phyloP scores from a whole-genome alignment of 441 rosid genomes.

The Populus hybrid region DNA sequence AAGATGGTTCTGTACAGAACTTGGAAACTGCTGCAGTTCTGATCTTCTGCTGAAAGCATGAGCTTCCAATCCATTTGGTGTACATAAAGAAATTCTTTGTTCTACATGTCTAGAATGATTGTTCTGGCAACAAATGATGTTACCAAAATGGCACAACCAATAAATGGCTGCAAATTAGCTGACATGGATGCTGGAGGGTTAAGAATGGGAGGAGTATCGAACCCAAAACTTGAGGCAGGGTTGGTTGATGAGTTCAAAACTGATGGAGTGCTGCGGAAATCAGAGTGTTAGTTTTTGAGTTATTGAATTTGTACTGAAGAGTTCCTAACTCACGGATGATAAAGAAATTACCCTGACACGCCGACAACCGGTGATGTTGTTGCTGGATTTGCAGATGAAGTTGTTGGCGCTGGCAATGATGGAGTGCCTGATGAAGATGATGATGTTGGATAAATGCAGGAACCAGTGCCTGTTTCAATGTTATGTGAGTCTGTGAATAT shows the following conservation, averaged over 20 bases:
- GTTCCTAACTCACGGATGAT: neutral
- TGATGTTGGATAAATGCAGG: constrained; percentile 68
- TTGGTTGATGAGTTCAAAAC: constrained; percentile 53
- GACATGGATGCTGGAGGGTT: constrained; percentile 55
- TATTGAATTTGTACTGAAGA: neutral
- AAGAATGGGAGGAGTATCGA: constrained; percentile 45
- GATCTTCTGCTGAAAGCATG: constrained; percentile 13
- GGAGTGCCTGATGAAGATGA: constrained; percentile 51
- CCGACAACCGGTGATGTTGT: constrained; percentile 35
- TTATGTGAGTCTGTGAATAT: constrained; percentile 8
- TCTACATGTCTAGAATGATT: constrained; percentile 38
- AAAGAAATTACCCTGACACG: constrained; percentile 43
- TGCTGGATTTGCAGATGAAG: constrained; percentile 25
- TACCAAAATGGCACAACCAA: constrained; percentile 32
- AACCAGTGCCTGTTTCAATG: constrained; percentile 62
- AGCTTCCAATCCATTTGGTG: constrained; percentile 17
- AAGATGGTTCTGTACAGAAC: constrained; percentile 10
- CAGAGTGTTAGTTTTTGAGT: constrained; percentile 5
- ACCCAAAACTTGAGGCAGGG: constrained; percentile 55
- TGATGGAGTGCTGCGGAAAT: constrained; percentile 56
- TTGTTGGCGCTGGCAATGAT: constrained; percentile 32
- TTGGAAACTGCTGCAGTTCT: constrained; percentile 11
- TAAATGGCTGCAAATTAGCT: constrained; percentile 26
- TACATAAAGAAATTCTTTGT: constrained; percentile 14
- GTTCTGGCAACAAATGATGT: constrained; percentile 31